Conservation (phyloP, 768 basidiomycete genomes). For the Neoboletus magnificus region DNA sequence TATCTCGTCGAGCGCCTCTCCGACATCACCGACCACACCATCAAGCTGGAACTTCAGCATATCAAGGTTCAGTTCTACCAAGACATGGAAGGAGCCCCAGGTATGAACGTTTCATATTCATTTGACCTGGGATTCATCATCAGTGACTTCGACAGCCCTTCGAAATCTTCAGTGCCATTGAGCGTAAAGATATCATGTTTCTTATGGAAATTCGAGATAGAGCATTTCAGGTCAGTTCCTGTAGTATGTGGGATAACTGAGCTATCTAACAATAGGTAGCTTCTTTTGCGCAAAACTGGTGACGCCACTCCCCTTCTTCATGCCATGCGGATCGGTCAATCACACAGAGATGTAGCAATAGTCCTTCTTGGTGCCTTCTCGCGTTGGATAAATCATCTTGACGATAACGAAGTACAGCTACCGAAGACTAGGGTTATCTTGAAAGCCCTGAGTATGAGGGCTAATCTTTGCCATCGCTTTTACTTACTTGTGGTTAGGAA, state of each 20-base stretch:
- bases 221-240: constrained; percentile 65
- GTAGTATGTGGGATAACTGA: background rate
- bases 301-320: constrained; percentile 88
- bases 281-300: constrained; percentile 81
- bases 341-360: constrained; percentile 81
- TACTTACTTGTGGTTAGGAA: constrained; percentile 66
- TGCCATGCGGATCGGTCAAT: constrained; percentile 76
- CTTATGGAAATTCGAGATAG: constrained; percentile 81
- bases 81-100: constrained; percentile 53
- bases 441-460: constrained; percentile 68
- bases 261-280: constrained; percentile 34
- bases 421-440: constrained; percentile 66
- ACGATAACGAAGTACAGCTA: constrained; percentile 72
- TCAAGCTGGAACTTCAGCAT: constrained; percentile 14
- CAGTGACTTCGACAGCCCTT: constrained; percentile 38
- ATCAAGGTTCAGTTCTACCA: constrained; percentile 11
- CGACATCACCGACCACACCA: constrained; percentile 19
- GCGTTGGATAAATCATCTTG: constrained; percentile 85
- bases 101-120: constrained; percentile 26
- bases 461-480: constrained; percentile 73
- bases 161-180: constrained; percentile 80
- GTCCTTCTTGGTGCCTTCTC: constrained; percentile 87
- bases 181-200: constrained; percentile 76
- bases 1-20: constrained; percentile 18
- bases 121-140: background rate